Percentiles rank a stretch among this genome's conserved stretches.
phyloP scores from a whole-genome alignment of 371 early-diverging fungal genomes.

The Mucor saturninus region DNA sequence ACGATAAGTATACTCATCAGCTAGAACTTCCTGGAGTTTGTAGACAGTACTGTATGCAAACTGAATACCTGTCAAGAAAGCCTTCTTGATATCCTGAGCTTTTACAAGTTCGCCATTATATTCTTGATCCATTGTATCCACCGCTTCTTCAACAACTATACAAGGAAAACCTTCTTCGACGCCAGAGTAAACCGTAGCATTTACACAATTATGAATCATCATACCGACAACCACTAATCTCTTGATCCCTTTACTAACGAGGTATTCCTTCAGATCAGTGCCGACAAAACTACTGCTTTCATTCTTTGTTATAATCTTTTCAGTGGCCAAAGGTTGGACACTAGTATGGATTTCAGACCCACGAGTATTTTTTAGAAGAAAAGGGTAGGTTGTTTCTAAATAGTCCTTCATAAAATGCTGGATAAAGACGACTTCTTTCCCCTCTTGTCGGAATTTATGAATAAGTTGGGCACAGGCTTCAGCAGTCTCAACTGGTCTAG shows the following conservation, averaged over 20 bases:
- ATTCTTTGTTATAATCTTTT: slow-evolving; percentile 11
- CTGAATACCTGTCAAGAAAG: slow-evolving; percentile 14
- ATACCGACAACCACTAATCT: slow-evolving; percentile 13
- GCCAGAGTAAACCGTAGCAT: slow-evolving; percentile 19
- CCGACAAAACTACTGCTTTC: slow-evolving; percentile 10
- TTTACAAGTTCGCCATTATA: slow-evolving; percentile 13
- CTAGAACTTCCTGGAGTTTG: no score
- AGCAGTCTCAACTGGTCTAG: slow-evolving; percentile 13
- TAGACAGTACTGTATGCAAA: slow-evolving; percentile 2
- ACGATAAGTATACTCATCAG: no score
- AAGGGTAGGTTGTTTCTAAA: not conserved
- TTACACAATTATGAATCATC: slow-evolving; percentile 21
- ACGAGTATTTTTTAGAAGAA: slow-evolving; percentile 2
- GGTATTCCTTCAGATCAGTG: slow-evolving; percentile 19
- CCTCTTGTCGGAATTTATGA: slow-evolving; percentile 15
- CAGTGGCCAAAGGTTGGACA: slow-evolving; percentile 9
- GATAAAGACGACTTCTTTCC: slow-evolving; percentile 9
- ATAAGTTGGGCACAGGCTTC: slow-evolving; percentile 4
- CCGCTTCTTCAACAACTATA: slow-evolving; percentile 16
- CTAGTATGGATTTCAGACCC: slow-evolving; percentile 7
- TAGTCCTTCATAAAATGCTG: not conserved
- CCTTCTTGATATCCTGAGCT: slow-evolving; percentile 13
- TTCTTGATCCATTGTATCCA: slow-evolving; percentile 15
- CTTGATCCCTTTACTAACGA: slow-evolving; percentile 8
- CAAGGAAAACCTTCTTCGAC: slow-evolving; percentile 14